Base-by-base conservation (phyloP, 331 rosid genomes). In the Stylosanthes scabra region DNA sequence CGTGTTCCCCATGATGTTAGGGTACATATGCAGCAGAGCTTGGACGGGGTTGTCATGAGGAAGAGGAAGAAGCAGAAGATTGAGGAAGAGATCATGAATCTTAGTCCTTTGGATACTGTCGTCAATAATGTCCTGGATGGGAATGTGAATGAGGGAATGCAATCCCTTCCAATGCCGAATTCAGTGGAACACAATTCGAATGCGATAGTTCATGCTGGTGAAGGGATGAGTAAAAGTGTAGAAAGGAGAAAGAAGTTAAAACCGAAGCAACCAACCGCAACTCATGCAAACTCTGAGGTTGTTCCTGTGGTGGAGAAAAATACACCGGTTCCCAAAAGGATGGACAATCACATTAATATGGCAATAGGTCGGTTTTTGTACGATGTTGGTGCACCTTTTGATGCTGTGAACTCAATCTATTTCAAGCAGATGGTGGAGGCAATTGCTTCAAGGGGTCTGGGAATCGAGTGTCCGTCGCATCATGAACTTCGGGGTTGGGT, bases 361-460 rank as follows among this genome's bases (percentile, higher is more conserved):
- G 98, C 97, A 5, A 82, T 93, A 72, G 98, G 93, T 42, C 66
- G 92, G 82, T 93, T 93, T 83, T 82, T 93, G 74, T 93, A 80
- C 74, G 98, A 89, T 74, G 82, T 93, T 70, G 98, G 98, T 66
- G 97, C 96, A 5, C 85, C 89, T 84, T 72, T 75, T 31, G 93
- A 91, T 75, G 97, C 93, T 9, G 97, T 86, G 72, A 87, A 90
- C 83, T 93, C 93, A 0, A 78, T 86, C 63, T 89, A 83, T 83
- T 91, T 93, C 73, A 88, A 83, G 61, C 93, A 90, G 41, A 89
- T 93, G 98, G 72, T 90, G 27, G 93, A 91, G 27, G 90, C 97
- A 27, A 87, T 93, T 75, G 93, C 88, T 79, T 88, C 86, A 1
- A 88, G 78, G 45, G 87, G 96, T 15, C 44, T 64, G 0, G 81